Conservation (phyloP, 306 rosid species). For the Trifolium dubium region DNA sequence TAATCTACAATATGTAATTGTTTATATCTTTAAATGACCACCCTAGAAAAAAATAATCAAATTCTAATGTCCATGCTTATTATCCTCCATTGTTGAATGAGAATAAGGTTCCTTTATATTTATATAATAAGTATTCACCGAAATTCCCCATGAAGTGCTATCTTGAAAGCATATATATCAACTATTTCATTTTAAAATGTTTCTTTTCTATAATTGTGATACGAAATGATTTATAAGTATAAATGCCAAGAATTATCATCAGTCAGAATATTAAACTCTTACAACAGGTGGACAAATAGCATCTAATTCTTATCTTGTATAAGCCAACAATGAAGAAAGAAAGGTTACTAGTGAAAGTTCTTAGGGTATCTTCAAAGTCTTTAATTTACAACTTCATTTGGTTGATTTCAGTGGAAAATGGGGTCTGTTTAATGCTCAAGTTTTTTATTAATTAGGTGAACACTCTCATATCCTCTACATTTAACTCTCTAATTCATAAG, state of each 20-base stretch:
- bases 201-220: constrained; percentile 10
- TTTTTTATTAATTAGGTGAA: not conserved
- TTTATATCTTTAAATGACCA: constrained; percentile 43
- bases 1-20: constrained; percentile 24
- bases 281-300: constrained; percentile 23
- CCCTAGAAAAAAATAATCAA: constrained; percentile 30
- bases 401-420: not conserved
- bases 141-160: constrained; percentile 11
- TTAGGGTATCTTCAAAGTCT: constrained; percentile 14
- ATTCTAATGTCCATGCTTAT: constrained; percentile 8
- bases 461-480: no score
- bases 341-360: constrained; percentile 28
- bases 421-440: not conserved
- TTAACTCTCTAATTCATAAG: no score
- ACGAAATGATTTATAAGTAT: not conserved
- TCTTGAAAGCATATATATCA: constrained; percentile 16
- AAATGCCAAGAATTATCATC: constrained; percentile 17
- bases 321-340: constrained; percentile 20
- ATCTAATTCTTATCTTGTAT: constrained; percentile 40
- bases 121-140: not conserved
- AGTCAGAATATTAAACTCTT: not conserved
- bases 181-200: not conserved
- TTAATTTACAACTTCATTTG: constrained; percentile 9
- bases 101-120: constrained; percentile 37
- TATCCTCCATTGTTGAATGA: constrained; percentile 40